Evolutionary conservation across 2,329 filamentous ascomycete species (phyloP).

Genomic region (Beauveria pseudobassiana): DNA sequence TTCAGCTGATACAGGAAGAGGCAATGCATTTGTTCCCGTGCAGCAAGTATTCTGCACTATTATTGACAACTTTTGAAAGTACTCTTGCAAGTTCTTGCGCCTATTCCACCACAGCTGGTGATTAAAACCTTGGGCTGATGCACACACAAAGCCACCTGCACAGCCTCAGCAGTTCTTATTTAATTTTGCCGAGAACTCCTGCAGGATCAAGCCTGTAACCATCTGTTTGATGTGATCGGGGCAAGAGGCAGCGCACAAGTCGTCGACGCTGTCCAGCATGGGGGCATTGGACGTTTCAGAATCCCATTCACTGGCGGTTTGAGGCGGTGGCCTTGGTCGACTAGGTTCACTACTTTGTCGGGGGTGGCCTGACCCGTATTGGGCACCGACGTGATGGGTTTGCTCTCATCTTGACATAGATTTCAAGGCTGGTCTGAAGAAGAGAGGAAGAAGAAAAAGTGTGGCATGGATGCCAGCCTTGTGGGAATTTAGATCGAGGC

Average conservation of each 20-base stretch:
- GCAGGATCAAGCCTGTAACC: not conserved
- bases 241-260: not conserved
- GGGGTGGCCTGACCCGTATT: not conserved
- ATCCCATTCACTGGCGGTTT: constrained; percentile 2
- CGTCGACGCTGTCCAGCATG: not conserved
- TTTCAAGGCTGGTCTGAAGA: not conserved
- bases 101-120: not conserved
- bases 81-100: too few species aligned
- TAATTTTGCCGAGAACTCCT: not conserved
- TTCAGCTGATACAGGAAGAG: not conserved
- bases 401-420: not conserved
- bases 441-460: not conserved
- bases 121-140: not conserved
- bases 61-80: too few species aligned
- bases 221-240: not conserved
- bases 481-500: constrained; percentile 2
- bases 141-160: not conserved
- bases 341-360: not conserved
- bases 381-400: not conserved
- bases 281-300: constrained; percentile 4
- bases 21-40: too few species aligned
- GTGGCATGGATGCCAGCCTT: not conserved
- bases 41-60: not conserved
- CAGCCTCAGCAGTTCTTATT: not conserved
- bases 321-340: not conserved